Conservation (phyloP, 2,329 filamentous ascomycete species). For the Lecanicillium sp. region DNA sequence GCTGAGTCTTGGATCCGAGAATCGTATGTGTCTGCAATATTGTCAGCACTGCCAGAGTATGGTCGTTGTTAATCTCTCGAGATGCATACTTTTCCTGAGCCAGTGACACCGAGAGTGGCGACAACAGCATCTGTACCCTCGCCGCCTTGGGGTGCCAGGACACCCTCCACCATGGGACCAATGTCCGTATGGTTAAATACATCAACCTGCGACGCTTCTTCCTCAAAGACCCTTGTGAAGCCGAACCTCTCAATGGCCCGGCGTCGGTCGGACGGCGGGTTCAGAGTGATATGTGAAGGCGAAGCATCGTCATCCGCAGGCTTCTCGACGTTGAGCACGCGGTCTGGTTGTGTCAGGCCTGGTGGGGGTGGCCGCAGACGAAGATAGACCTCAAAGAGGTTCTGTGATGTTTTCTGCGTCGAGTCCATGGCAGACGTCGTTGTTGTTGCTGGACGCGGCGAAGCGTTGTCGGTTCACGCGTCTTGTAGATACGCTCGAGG, state of each 20-base stretch:
- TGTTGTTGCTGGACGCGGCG: too few species aligned
- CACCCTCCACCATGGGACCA: constrained; percentile 68
- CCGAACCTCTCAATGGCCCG: constrained; percentile 88
- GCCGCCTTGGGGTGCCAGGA: constrained; percentile 62
- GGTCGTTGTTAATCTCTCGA: constrained; percentile 6
- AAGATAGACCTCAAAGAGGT: constrained; percentile 86
- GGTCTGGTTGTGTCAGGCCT: constrained; percentile 39
- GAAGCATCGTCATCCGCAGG: constrained; percentile 30
- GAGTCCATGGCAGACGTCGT: constrained; percentile 28
- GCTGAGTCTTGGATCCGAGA: constrained; percentile 76
- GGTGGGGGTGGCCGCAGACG: constrained; percentile 65
- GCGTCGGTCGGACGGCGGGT: constrained; percentile 77
- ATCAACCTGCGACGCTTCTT: constrained; percentile 75
- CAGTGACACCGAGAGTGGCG: constrained; percentile 88
- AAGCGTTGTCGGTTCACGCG: too few species aligned
- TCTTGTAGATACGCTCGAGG: too few species aligned
- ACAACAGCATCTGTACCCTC: constrained; percentile 84
- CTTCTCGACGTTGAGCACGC: constrained; percentile 73
- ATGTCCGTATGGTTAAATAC: constrained; percentile 77
- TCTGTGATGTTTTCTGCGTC: constrained; percentile 29
- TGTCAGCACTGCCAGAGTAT: constrained; percentile 1
- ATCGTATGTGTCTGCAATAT: constrained; percentile 82
- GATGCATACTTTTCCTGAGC: constrained; percentile 76
- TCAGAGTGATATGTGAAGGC: constrained; percentile 66
- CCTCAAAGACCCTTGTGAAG: constrained; percentile 90